A percentile compares a stretch with the other conserved stretches of the same genome.
These are phyloP conservation scores for Boletus pseudopeckii DNA, from an alignment of 768 basidiomycete genomes.

Conservation along the genomic window DNA sequence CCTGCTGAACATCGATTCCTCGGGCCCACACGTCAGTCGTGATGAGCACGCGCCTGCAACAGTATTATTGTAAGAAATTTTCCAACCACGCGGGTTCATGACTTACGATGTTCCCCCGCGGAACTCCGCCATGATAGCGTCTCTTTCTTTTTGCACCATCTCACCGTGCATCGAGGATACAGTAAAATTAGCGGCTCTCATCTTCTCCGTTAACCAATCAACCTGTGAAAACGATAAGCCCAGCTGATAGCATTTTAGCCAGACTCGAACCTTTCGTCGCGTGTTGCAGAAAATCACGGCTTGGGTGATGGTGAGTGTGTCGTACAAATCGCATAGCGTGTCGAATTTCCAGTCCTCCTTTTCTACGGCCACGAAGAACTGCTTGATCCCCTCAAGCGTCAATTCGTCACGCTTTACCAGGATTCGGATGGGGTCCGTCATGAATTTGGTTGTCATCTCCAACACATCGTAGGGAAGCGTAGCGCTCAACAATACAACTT, in stretches of 20 bases:
- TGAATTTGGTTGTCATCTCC: conserved; percentile 99
- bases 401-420: conserved; percentile 99
- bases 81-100: background rate
- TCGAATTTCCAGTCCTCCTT: conserved; percentile 99
- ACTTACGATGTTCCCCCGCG: conserved; percentile 86
- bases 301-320: conserved; percentile 98
- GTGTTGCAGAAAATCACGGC: conserved; percentile 99
- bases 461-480: conserved; percentile 95
- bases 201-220: conserved; percentile 98
- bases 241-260: background rate
- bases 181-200: conserved; percentile 98
- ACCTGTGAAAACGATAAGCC: conserved; percentile 49
- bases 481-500: conserved; percentile 94
- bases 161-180: conserved; percentile 96
- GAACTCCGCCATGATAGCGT: conserved; percentile 97
- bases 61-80: conserved; percentile 2
- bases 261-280: conserved; percentile 73
- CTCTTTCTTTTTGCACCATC: conserved; percentile 94
- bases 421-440: conserved; percentile 98
- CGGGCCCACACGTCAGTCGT: conserved; percentile 98
- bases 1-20: conserved; percentile 97
- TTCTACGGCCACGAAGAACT: conserved; percentile 97
- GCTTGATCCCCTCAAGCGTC: conserved; percentile 94
- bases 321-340: conserved; percentile 94
- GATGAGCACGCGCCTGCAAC: conserved; percentile 81